Base-by-base conservation (phyloP, 345 rosid species). In the Aethionema arabicum region DNA sequence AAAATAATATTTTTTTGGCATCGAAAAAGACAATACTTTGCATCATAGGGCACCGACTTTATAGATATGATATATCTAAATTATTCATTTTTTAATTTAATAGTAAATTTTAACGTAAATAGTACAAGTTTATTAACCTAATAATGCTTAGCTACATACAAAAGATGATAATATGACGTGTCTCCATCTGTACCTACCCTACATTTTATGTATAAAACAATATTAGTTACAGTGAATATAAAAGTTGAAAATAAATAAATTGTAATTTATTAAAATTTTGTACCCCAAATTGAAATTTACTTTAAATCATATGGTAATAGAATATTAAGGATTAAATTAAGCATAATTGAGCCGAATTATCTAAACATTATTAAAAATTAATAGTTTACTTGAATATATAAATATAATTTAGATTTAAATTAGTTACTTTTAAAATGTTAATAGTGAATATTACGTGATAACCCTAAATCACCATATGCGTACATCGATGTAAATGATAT, bases 11-110 rank as follows among this genome's bases (percentile, higher is more conserved):
- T n/a, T 10, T 70, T 6, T 13, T 27, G 64, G 70, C 51, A 58
- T 65, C 45, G 75, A 71, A 65, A 65, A 71, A 56, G 75, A 58
- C 75, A 71, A 71, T 71, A 71, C 70, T 71, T 52, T 52, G 66
- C 64, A 63, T 70, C 65, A 71, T 30, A 52, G 46, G 56, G 14
- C 75, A 65, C 75, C 75, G 75, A 71, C 70, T 65, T 64, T 52
- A 37, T 43, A 63, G 69, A 48, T 49, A 56, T 11, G 1, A 48
- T 15, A 35, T 56, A 5, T 56, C 55, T 47, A 32, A 38, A 31
- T 7, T 39, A 7, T 37, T 14, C 62, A 11, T 48, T 10, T 38
- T 41, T 63, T 5, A 21, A 55, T 58, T 56, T 48, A 15, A 40
- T 29, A 33, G 52, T 56, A 68, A 52, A 2, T 21, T 39, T 32